Percentiles rank a stretch among this genome's conserved stretches.
Evolutionary conservation across 2,329 filamentous ascomycete genomes (phyloP).

Genomic region (Exophiala lecanii-corni): DNA sequence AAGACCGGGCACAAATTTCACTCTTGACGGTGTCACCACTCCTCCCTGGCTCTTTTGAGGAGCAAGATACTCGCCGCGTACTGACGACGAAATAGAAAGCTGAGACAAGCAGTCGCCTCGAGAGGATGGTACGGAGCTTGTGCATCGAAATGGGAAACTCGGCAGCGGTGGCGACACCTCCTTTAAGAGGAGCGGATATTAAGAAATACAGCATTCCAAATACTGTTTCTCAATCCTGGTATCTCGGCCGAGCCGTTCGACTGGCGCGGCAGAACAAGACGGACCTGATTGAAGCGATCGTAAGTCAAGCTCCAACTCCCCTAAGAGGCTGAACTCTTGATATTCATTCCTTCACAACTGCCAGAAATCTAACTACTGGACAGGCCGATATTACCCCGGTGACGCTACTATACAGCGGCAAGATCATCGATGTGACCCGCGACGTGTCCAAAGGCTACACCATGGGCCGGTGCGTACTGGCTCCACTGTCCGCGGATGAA

Average conservation of each 20-base stretch:
- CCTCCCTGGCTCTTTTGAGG: constrained; percentile 5
- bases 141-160: constrained; percentile 29
- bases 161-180: constrained; percentile 23
- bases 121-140: constrained; percentile 27
- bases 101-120: constrained; percentile 27
- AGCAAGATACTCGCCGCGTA: no score
- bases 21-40: neutral
- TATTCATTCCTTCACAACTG: no score
- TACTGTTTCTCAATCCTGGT: constrained; percentile 32
- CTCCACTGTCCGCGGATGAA: constrained; percentile 28
- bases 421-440: constrained; percentile 42
- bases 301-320: constrained; percentile 23
- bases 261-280: constrained; percentile 27
- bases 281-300: constrained; percentile 40
- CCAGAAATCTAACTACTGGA: no score
- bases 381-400: constrained; percentile 22
- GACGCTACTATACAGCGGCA: constrained; percentile 41
- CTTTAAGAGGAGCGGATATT: constrained; percentile 25
- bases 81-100: constrained; percentile 22
- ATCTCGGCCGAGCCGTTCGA: constrained; percentile 29
- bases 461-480: constrained; percentile 32
- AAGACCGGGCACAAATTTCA: neutral
- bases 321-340: no score
- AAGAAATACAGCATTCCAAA: constrained; percentile 29
- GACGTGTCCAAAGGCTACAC: constrained; percentile 37